phyloP scores from a whole-genome alignment of 148 eudicot genomes.

The Vaccinium corymbosum region DNA sequence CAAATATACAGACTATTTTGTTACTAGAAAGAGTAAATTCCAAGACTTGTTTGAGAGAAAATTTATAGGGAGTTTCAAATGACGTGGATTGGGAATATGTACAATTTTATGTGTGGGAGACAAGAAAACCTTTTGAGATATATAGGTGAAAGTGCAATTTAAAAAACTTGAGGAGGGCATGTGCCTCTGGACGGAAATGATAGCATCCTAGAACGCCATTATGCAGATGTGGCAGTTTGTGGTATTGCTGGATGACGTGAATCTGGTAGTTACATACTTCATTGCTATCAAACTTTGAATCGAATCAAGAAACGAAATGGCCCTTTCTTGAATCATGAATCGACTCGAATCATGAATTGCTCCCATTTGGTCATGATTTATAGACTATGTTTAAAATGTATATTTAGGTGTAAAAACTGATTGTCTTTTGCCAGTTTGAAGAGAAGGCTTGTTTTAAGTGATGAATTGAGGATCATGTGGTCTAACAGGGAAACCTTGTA shows the following conservation, averaged over 20 bases:
- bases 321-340: background rate
- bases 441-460: background rate
- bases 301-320: background rate
- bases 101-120: background rate
- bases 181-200: background rate
- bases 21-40: background rate
- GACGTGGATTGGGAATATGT: background rate
- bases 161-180: background rate
- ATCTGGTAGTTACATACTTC: background rate
- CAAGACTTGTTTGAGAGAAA: background rate
- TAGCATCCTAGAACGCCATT: background rate
- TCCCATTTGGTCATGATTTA: background rate
- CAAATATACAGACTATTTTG: background rate
- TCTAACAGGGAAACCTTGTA: background rate
- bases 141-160: background rate
- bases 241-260: background rate
- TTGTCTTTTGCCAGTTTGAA: background rate
- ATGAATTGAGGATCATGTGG: conserved; percentile 2
- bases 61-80: background rate
- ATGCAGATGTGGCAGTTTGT: background rate
- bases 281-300: background rate
- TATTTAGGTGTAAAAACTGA: background rate
- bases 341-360: background rate
- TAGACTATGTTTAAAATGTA: background rate
- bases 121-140: background rate